Evolutionary conservation across 2,329 filamentous ascomycete species (phyloP).

Genomic region (Fusarium euwallaceae): DNA sequence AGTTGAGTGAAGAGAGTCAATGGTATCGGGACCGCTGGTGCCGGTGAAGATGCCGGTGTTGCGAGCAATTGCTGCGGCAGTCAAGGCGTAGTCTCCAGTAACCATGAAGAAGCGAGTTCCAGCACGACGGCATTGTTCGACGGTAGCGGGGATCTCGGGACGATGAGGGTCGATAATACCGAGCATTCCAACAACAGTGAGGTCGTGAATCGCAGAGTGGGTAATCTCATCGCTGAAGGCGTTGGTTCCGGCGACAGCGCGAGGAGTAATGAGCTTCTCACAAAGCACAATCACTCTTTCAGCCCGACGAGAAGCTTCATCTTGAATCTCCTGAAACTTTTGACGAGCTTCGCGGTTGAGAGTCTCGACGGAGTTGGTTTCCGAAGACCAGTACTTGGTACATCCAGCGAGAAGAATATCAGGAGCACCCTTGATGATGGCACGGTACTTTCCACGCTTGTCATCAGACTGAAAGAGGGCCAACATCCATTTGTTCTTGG

Average conservation of each 20-base stretch:
- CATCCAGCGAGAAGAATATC: slow-evolving; percentile 61
- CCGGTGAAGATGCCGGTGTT: slow-evolving; percentile 74
- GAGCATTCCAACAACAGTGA: slow-evolving; percentile 65
- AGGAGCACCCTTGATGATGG: slow-evolving; percentile 67
- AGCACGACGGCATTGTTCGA: slow-evolving; percentile 58
- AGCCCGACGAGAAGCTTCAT: slow-evolving; percentile 56
- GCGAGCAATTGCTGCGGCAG: slow-evolving; percentile 74
- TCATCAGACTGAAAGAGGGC: slow-evolving; percentile 51
- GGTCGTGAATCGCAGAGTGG: slow-evolving; percentile 53
- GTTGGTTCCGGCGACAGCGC: slow-evolving; percentile 54
- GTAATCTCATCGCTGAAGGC: slow-evolving; percentile 65
- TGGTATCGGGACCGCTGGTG: slow-evolving; percentile 58
- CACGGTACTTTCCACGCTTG: slow-evolving; percentile 50
- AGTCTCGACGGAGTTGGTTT: slow-evolving; percentile 49
- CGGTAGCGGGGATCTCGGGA: slow-evolving; percentile 57
- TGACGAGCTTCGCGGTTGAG: slow-evolving; percentile 51
- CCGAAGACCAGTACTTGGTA: slow-evolving; percentile 52
- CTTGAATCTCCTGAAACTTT: slow-evolving; percentile 54
- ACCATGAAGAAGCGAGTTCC: slow-evolving; percentile 63
- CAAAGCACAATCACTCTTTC: slow-evolving; percentile 60
- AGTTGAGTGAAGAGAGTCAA: slow-evolving; percentile 37
- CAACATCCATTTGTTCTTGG: slow-evolving; percentile 65
- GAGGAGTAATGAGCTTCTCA: slow-evolving; percentile 52
- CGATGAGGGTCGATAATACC: slow-evolving; percentile 64
- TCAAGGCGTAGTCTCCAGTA: slow-evolving; percentile 64